Conservation (phyloP, 73 alveolate genomes). For the Stentor coeruleus region DNA sequence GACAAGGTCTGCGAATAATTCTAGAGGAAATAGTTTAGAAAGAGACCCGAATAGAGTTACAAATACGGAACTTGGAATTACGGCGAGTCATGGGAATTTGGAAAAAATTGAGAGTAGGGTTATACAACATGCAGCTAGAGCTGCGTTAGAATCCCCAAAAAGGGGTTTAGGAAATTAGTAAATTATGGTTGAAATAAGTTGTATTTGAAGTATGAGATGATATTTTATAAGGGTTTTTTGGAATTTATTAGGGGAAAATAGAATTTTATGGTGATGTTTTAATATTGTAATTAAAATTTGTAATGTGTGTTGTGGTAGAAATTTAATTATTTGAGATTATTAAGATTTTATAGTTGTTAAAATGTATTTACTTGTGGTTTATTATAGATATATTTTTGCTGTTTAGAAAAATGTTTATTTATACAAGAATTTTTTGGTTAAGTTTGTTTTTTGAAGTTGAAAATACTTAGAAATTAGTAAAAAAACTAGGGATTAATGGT, state of each 20-base stretch:
- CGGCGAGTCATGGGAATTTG: neutral
- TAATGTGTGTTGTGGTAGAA: no score
- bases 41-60: neutral
- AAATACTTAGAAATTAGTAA: no score
- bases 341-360: no score
- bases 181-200: constrained; percentile 99
- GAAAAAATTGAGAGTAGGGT: neutral
- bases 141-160: neutral
- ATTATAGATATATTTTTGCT: no score
- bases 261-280: no score
- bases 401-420: no score
- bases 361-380: no score
- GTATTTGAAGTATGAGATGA: constrained; percentile 99
- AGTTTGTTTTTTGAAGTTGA: no score
- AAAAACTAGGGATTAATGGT: no score
- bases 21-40: neutral
- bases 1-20: neutral
- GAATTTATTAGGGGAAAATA: constrained; percentile 91
- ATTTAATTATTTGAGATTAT: no score
- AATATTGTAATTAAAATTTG: no score
- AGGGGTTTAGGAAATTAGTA: constrained; percentile 34
- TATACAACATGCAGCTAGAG: neutral
- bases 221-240: constrained; percentile 97
- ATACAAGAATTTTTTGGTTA: no score
- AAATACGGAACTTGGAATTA: neutral